phyloP scores from a whole-genome alignment of 768 basidiomycete species.

The Mycena latifolia region DNA sequence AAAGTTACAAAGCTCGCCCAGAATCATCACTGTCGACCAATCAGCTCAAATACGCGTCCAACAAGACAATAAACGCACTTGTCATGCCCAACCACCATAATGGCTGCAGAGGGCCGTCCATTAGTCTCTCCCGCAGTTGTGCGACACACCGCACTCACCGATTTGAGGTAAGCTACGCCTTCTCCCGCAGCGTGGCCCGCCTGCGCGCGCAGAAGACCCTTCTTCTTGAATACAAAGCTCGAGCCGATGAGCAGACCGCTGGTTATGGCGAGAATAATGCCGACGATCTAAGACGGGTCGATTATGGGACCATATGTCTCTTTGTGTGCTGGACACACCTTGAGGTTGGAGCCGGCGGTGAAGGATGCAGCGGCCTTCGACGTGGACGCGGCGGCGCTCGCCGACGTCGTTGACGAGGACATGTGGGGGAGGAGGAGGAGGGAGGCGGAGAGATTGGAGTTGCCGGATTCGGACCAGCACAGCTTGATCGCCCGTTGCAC shows the following conservation, averaged over 20 bases:
- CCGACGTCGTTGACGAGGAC: conserved; percentile 3
- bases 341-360: conserved; percentile 10
- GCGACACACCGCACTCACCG: conserved; percentile 62
- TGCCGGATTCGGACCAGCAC: conserved; percentile 17
- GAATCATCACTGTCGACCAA: conserved; percentile 80
- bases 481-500: neutral
- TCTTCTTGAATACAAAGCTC: conserved; percentile 99
- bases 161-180: conserved; percentile 96
- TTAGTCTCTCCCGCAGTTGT: conserved; percentile 29
- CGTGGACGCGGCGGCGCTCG: conserved; percentile 8
- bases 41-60: neutral
- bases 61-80: conserved; percentile 58
- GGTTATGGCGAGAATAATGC: conserved; percentile 78
- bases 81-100: conserved; percentile 97
- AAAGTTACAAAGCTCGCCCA: conserved; percentile 91
- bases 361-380: conserved; percentile 7
- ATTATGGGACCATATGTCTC: conserved; percentile 10
- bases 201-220: conserved; percentile 85
- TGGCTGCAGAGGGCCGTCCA: conserved; percentile 54
- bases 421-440: conserved; percentile 8
- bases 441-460: conserved; percentile 15
- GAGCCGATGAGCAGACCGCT: conserved; percentile 93
- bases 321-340: conserved; percentile 17
- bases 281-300: conserved; percentile 65
- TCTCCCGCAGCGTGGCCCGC: conserved; percentile 84